Evolutionary conservation across 768 basidiomycete species (phyloP).

Genomic region (Boletus bicolor): DNA sequence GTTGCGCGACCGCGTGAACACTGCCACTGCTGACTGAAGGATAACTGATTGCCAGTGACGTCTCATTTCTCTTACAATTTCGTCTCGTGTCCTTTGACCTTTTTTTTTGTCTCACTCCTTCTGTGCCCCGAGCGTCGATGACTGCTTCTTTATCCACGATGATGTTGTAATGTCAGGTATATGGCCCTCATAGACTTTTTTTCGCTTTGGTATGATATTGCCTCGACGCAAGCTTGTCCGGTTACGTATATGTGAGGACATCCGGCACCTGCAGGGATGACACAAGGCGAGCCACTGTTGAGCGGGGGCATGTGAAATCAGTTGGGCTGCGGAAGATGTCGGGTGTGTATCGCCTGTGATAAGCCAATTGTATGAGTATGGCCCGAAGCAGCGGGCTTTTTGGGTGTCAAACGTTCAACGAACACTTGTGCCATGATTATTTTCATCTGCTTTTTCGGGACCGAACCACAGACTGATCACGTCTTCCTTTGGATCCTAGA

Average conservation of each 20-base stretch:
- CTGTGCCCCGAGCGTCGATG: conserved; percentile 7
- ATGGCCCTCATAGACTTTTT: conserved; percentile 24
- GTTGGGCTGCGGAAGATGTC: background rate
- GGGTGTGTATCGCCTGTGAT: background rate
- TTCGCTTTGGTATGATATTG: conserved; percentile 1
- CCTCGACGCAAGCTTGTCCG: background rate
- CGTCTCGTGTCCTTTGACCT: background rate
- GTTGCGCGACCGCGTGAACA: conserved; percentile 45
- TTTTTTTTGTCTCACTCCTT: background rate
- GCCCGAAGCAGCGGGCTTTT: too few species aligned
- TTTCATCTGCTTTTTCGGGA: too few species aligned
- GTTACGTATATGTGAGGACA: background rate
- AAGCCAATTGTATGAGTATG: background rate
- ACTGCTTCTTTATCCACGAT: conserved; percentile 9
- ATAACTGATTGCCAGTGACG: background rate
- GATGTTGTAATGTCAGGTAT: conserved; percentile 25
- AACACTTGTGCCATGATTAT: too few species aligned
- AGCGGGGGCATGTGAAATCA: background rate
- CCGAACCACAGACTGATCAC: too few species aligned
- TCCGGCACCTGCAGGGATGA: background rate
- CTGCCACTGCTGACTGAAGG: conserved; percentile 35
- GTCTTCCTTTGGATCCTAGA: too few species aligned
- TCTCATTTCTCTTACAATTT: background rate
- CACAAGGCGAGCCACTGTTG: too few species aligned
- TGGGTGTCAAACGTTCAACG: too few species aligned